These are phyloP conservation scores for Fusarium citri DNA, from an alignment of 2,329 filamentous ascomycete genomes.

Conservation along the genomic window DNA sequence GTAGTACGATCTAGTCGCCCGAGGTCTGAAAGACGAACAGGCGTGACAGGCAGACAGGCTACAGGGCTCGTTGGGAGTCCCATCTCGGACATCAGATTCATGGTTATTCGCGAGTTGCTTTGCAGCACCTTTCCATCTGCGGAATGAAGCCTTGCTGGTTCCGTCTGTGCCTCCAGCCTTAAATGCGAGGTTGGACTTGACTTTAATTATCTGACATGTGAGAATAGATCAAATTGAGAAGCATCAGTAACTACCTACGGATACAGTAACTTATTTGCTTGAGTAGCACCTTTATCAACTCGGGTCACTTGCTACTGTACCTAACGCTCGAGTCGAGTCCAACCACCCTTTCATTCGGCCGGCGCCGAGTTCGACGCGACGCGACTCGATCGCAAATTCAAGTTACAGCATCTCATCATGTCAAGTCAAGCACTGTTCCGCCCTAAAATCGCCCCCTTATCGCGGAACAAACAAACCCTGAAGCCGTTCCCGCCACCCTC, in stretches of 20 bases:
- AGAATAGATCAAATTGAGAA: constrained; percentile 30
- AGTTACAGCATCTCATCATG: constrained; percentile 44
- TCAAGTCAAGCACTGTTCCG: constrained; percentile 44
- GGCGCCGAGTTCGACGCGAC: constrained; percentile 33
- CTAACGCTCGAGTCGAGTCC: constrained; percentile 3
- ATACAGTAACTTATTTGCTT: too few relatives aligned
- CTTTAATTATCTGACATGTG: constrained; percentile 35
- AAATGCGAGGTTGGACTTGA: constrained; percentile 45
- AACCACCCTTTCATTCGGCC: constrained; percentile 23
- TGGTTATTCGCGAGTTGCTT: constrained; percentile 44
- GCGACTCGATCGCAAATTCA: background rate
- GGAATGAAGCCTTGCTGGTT: constrained; percentile 46
- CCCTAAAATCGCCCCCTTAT: constrained; percentile 44
- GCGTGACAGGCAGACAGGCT: constrained; percentile 19
- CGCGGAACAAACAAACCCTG: constrained; percentile 44
- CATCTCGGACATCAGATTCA: constrained; percentile 44
- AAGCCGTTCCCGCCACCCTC: constrained; percentile 46
- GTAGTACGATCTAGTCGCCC: constrained; percentile 28
- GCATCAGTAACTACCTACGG: too few relatives aligned
- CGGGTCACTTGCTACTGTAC: background rate
- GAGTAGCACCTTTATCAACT: background rate
- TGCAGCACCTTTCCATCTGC: constrained; percentile 43
- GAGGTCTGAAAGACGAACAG: constrained; percentile 1
- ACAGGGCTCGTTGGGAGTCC: constrained; percentile 36
- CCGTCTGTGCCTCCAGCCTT: constrained; percentile 45